phyloP scores from a whole-genome alignment of 345 rosid genomes.

The Streptanthus diversifolius region DNA sequence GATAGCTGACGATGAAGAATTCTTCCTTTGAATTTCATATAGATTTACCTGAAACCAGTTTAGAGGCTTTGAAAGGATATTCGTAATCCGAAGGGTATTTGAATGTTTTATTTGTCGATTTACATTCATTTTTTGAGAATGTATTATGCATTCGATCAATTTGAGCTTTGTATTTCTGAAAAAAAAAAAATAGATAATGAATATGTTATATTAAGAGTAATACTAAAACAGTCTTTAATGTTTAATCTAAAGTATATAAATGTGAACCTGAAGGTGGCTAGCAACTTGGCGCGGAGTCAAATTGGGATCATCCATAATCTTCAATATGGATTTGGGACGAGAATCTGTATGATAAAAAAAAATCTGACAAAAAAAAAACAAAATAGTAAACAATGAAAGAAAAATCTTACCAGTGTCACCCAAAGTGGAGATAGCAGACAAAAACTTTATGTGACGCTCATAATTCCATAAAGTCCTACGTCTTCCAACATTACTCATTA shows the following conservation, averaged over 20 bases:
- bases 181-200: not conserved
- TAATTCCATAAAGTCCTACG: slow-evolving; percentile 31
- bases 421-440: slow-evolving; percentile 36
- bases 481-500: not conserved
- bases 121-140: not conserved
- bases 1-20: not conserved
- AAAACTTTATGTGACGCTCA: slow-evolving; percentile 45
- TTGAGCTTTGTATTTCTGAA: slow-evolving; percentile 43
- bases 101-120: not conserved
- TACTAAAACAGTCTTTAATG: not conserved
- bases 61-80: no score
- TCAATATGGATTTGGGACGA: slow-evolving; percentile 41
- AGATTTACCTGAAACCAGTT: not conserved
- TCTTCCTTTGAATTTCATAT: not conserved
- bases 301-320: slow-evolving; percentile 43
- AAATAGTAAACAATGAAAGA: not conserved
- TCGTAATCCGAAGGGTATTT: not conserved
- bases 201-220: not conserved
- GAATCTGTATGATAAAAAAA: slow-evolving; percentile 27
- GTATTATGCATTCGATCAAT: slow-evolving; percentile 5
- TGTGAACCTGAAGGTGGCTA: slow-evolving; percentile 59
- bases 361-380: not conserved
- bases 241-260: not conserved
- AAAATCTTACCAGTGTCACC: slow-evolving; percentile 33
- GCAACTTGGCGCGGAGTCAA: slow-evolving; percentile 46